Evolutionary conservation across 148 eudicot genomes (phyloP), one percentile per base, ranked within the genome.

Genomic region (Chenopodium album): DNA sequence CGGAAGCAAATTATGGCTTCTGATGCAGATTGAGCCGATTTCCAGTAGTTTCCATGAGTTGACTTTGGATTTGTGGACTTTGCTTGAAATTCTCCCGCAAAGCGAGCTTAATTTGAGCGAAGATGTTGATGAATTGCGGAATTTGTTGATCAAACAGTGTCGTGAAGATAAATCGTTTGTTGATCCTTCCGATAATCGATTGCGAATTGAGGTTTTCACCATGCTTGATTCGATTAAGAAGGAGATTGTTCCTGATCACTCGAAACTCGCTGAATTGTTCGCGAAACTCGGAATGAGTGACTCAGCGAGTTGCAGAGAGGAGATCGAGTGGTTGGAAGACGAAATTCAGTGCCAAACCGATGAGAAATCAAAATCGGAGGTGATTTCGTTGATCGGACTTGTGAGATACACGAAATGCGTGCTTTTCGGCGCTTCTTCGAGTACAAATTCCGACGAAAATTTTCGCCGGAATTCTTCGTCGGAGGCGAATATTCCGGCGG

Each of bases 361-460:
- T 7, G 97, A 92, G 26, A 89, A 88, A 59, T 90, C 89, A 0
- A 95, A 87, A 73, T 79, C 94, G 0, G 90, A 92, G 17, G 83
- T 89, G 1, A 75, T 91, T 44, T 85, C 94, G 4, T 81, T 95
- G 77, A 88, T 95, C 75, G 98, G 98, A 11, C 89, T 95, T 1
- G 92, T 93, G 16, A 87, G 94, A 26, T 95, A 95, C 82, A 86
- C 91, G 0, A 95, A 95, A 82, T 95, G 98, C 80, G 98, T 95
- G 31, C 70, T 95, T 34, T 91, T 85, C 80, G 98, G 97, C 17
- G 92, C 91, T 3, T 86, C 84, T 1, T 86, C 89, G 2, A 41
- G 76, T 1, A 23, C 46, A 10, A 10, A 50, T 76, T 28, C 66
- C 50, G 52, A 63, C 84, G 73, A 76, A 14, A 74, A 28, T 26